A percentile compares a stretch with the other conserved stretches of the same genome.
Conservation (phyloP, 192 early-diverging fungal genomes). For the Linnemannia zychae region DNA sequence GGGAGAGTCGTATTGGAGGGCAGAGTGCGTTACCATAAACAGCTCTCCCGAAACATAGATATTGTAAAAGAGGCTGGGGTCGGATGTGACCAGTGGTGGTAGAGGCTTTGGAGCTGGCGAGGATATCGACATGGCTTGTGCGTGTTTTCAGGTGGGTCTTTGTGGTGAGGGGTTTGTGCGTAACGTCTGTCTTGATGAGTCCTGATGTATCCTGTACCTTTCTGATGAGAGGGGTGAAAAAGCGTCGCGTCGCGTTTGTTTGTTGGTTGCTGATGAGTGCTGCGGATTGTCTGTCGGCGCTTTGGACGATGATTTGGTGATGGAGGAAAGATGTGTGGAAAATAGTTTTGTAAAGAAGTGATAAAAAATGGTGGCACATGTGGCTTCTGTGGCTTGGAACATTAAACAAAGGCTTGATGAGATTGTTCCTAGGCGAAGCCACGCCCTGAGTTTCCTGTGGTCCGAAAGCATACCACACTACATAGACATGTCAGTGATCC, state of each 20-base stretch:
- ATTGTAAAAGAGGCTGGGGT: constrained; percentile 43
- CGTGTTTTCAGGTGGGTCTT: not conserved
- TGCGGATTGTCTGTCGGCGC: not conserved
- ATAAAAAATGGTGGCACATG: not conserved
- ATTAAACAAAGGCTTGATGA: too few species aligned
- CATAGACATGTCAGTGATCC: too few species aligned
- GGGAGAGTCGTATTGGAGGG: constrained; percentile 60
- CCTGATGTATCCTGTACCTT: too few species aligned
- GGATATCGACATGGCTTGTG: constrained; percentile 20
- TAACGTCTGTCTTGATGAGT: too few species aligned
- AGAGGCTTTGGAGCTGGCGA: constrained; percentile 37
- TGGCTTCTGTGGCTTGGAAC: constrained; percentile 6
- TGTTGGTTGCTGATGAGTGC: not conserved
- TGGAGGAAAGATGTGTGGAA: not conserved
- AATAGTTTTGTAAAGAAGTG: not conserved
- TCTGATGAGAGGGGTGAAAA: not conserved
- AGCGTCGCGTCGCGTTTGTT: not conserved
- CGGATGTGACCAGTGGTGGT: constrained; percentile 33
- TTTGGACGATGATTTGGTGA: not conserved
- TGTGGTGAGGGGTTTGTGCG: not conserved
- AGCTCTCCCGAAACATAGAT: constrained; percentile 46
- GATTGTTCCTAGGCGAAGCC: too few species aligned
- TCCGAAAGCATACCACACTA: too few species aligned
- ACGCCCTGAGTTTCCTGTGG: too few species aligned
- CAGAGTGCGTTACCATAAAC: constrained; percentile 30